phyloP scores from a whole-genome alignment of 306 rosid genomes.

The Sphenostylis stenocarpa region DNA sequence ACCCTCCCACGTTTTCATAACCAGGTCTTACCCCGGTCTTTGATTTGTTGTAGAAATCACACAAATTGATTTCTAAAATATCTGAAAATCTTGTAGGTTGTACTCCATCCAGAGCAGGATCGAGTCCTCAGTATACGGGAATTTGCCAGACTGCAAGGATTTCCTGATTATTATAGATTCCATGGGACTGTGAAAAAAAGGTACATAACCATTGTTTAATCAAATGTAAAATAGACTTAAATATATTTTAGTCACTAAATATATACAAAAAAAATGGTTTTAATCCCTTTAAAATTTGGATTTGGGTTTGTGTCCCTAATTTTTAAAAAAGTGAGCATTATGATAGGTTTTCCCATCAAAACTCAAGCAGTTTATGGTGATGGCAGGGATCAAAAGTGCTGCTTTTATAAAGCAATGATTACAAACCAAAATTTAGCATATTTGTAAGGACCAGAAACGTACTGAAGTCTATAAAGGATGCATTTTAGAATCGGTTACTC shows the following conservation, averaged over 20 bases:
- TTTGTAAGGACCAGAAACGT: neutral
- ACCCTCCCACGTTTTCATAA: constrained; percentile 68
- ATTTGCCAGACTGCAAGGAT: constrained; percentile 90
- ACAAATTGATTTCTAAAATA: constrained; percentile 22
- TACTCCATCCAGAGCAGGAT: constrained; percentile 91
- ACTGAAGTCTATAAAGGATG: neutral
- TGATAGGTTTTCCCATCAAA: neutral
- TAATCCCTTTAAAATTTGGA: neutral
- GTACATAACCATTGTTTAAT: constrained; percentile 39
- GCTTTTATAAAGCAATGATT: neutral
- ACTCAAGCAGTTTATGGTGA: neutral
- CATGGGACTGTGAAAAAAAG: constrained; percentile 73
- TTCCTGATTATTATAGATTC: constrained; percentile 85
- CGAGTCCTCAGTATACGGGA: constrained; percentile 72
- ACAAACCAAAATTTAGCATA: neutral
- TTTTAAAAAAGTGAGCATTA: neutral
- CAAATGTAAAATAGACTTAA: neutral
- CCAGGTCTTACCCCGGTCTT: constrained; percentile 55
- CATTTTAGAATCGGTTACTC: neutral
- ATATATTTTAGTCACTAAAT: neutral
- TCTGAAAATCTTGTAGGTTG: constrained; percentile 45
- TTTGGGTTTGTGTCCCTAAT: neutral
- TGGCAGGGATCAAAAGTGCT: neutral
- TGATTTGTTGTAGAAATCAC: constrained; percentile 20
- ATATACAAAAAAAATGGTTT: neutral